phyloP scores from a whole-genome alignment of 768 basidiomycete genomes.

The Steccherinum ochraceum region DNA sequence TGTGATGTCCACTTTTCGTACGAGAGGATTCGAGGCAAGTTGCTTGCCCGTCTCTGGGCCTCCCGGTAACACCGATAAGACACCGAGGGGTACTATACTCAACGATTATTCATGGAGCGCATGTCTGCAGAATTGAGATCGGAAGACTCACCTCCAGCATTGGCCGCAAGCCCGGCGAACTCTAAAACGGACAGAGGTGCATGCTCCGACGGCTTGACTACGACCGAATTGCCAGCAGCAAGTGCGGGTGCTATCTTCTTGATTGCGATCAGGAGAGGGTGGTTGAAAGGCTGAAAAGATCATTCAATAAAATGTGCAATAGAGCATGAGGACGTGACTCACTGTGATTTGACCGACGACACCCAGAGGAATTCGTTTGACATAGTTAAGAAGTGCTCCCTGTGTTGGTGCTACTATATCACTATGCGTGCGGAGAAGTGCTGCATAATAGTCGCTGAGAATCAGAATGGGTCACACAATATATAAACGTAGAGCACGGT shows the following conservation, averaged over 20 bases:
- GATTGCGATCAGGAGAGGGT: constrained; percentile 80
- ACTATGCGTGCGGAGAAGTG: constrained; percentile 65
- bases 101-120: not conserved
- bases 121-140: not conserved
- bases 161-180: constrained; percentile 57
- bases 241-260: constrained; percentile 87
- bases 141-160: constrained; percentile 54
- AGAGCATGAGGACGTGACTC: constrained; percentile 14
- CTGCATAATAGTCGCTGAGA: constrained; percentile 69
- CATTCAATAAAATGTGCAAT: not conserved
- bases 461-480: constrained; percentile 1
- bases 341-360: constrained; percentile 90
- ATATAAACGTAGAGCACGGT: not conserved
- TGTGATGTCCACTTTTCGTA: constrained; percentile 82
- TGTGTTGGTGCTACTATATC: constrained; percentile 71
- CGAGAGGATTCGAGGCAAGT: constrained; percentile 55
- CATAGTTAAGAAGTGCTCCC: constrained; percentile 73
- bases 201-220: constrained; percentile 80
- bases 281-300: constrained; percentile 71
- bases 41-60: constrained; percentile 59
- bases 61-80: constrained; percentile 73
- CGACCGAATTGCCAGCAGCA: constrained; percentile 78
- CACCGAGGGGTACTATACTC: constrained; percentile 65
- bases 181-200: constrained; percentile 78
- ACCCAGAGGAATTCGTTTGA: constrained; percentile 73